phyloP scores from a whole-genome alignment of 805 yeast species.

The Candida boidinii region DNA sequence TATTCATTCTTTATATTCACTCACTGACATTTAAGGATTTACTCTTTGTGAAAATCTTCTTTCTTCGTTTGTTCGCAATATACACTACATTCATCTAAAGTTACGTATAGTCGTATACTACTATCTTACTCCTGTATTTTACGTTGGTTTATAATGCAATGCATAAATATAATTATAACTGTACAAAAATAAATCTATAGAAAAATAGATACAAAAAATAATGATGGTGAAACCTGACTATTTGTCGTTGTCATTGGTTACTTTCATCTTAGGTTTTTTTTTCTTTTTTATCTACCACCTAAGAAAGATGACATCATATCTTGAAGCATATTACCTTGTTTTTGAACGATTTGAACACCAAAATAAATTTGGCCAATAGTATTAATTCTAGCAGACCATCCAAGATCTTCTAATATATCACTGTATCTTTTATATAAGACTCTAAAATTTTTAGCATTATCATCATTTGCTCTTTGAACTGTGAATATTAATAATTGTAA shows the following conservation, averaged over 20 bases:
- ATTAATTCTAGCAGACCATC: slow-evolving; percentile 18
- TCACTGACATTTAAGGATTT: too few relatives aligned
- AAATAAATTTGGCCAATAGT: slow-evolving; percentile 21
- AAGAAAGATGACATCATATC: slow-evolving; percentile 71
- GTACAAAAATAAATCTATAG: too few relatives aligned
- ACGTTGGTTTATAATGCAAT: too few relatives aligned
- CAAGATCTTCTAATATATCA: slow-evolving; percentile 10
- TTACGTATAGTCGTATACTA: too few relatives aligned
- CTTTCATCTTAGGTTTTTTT: background rate
- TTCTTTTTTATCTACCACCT: slow-evolving; percentile 30
- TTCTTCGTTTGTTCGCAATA: too few relatives aligned
- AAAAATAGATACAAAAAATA: too few relatives aligned
- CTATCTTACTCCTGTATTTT: too few relatives aligned
- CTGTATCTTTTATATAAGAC: slow-evolving; percentile 36
- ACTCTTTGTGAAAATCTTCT: too few relatives aligned
- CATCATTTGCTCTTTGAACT: slow-evolving; percentile 36
- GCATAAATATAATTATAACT: too few relatives aligned
- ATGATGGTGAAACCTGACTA: too few relatives aligned
- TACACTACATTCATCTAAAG: too few relatives aligned
- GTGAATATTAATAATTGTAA: slow-evolving; percentile 57
- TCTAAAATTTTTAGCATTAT: slow-evolving; percentile 29
- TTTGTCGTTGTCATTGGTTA: background rate
- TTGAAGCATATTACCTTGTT: slow-evolving; percentile 50
- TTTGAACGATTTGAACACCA: slow-evolving; percentile 28
- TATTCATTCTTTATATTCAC: too few relatives aligned